Base-by-base conservation (phyloP, 2,329 filamentous ascomycete genomes). In the Exophiala phaeomuriformis region DNA sequence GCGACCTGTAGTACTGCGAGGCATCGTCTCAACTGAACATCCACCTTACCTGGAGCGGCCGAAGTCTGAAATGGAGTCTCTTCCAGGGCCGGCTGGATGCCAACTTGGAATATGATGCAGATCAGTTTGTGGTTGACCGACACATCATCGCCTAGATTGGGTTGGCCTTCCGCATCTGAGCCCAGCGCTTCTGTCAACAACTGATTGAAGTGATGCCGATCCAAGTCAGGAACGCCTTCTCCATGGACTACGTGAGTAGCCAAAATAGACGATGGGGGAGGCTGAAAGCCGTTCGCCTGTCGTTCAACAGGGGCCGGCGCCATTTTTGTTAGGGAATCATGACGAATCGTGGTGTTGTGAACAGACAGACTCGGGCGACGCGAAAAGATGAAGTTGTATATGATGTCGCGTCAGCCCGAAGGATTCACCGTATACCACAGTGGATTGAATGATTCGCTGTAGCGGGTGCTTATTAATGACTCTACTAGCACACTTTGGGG, bases 71-170 rank as follows among this genome's bases (percentile, higher is more conserved):
- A 86, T 2, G 82, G 83, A 62, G 90, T 81, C 63, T 89, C 81
- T 65, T 80, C 47, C n/a, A 61, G 49, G 19, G 49, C 51, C 2
- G 56, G 77, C 61, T 90, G 86, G 8, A 96, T 75, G 27, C 89
- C 86, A 53, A 88, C 86, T 65, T 87, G 55, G 32, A 61, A 84
- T 62, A 93, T 86, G 58, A 95, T 86, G 65, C 87, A 90, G 49
- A 95, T 84, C 47, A 96, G 79, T 70, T 90, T 86, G 64, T 90
- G 85, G 62, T 94, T 91, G 66, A 94, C 84, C 47, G 84, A 79
- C 42, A 86, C 71, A 60, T 86, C 83, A 42, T 86, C 82, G 58
- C 84, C 80, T 1, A 75, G 65, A 8, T 80, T 78, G 32, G 71
- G 56, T 42, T 71, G 69, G 40, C 68, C 70, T 37, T 70, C 66